Percentiles rank a stretch among this genome's conserved stretches.
phyloP scores from a whole-genome alignment of 2,329 filamentous ascomycete genomes.

The Monosporascus sp. region DNA sequence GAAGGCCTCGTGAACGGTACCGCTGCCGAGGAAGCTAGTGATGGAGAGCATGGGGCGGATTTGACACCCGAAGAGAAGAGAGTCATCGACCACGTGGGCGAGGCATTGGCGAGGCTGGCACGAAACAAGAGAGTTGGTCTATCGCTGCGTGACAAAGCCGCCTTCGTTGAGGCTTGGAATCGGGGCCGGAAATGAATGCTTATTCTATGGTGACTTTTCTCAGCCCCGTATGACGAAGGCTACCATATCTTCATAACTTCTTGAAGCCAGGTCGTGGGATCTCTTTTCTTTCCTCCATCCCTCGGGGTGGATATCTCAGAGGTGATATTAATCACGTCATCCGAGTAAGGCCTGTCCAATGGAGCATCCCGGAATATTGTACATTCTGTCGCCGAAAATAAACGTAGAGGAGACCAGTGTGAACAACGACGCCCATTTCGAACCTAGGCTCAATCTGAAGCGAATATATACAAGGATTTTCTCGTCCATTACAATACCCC shows the following conservation, averaged over 20 bases:
- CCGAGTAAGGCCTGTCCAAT: background rate
- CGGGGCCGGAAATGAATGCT: constrained; percentile 31
- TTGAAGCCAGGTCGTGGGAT: too few relatives aligned
- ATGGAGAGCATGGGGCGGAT: constrained; percentile 21
- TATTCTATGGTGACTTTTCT: background rate
- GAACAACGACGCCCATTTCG: constrained; percentile 6
- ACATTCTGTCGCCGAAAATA: background rate
- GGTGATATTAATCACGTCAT: background rate
- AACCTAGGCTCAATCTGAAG: constrained; percentile 1
- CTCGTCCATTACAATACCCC: background rate
- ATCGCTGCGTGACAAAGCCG: constrained; percentile 74
- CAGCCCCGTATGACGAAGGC: too few relatives aligned
- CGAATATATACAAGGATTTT: constrained; percentile 12
- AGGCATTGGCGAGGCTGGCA: constrained; percentile 80
- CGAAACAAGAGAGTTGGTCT: constrained; percentile 85
- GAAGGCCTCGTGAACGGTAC: constrained; percentile 5
- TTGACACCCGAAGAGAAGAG: constrained; percentile 56
- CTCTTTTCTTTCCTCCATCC: too few relatives aligned
- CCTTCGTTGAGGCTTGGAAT: constrained; percentile 68
- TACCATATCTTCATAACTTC: too few relatives aligned
- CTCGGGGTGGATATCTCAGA: background rate
- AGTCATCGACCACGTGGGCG: constrained; percentile 73
- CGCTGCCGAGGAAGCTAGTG: constrained; percentile 14
- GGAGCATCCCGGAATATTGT: constrained; percentile 2
- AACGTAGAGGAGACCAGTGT: background rate